Evolutionary conservation across 495 filamentous ascomycete genomes (phyloP), one percentile per base, ranked within the genome.

Genomic region (Hyphodiscus hymeniophilus): DNA sequence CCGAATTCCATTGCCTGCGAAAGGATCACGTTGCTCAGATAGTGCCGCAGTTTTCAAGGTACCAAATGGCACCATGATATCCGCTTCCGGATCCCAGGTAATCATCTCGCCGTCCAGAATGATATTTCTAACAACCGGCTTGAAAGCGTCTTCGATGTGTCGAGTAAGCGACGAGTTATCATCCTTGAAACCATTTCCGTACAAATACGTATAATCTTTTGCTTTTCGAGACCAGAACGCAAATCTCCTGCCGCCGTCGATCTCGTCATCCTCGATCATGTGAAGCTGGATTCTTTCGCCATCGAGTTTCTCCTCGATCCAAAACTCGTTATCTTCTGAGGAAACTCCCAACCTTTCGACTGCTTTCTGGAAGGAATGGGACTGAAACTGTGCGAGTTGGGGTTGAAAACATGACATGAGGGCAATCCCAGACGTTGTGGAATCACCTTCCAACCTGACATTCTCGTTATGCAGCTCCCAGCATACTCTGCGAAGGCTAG

Each of bases 61-160:
- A 5, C 92, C 92, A 57, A 98, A 98, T 2, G 83, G 81, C 31
- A 95, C 82, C 33, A 89, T 85, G 42, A 80, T 80, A 63, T 95
- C 82, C 42, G 86, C 68, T 41, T 85, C 81, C n/a, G 88, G 81
- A 61, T 97, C 89, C 94, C 94, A 98, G 7, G 89, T 95, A 44
- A 98, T 87, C 92, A 98, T 98, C 64, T 98, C 92, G 8, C 92
- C 92, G 56, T 98, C 92, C 2, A 98, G 71, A 24, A 98, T 94
- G 56, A 96, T 74, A 58, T 89, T 78, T 36, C 81, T 68, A 7
- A 97, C 90, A 0, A 81, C 79, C 5, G 80, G 71, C 13, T 79
- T 68, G 58, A 98, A 98, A 3, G 87, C 89, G 45, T 79, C 72
- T 42, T 80, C 78, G 11, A 96, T 65, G 59, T 94, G 80, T 24